Base-by-base conservation (phyloP, 2,329 filamentous ascomycete species). In the Fusarium citri region DNA sequence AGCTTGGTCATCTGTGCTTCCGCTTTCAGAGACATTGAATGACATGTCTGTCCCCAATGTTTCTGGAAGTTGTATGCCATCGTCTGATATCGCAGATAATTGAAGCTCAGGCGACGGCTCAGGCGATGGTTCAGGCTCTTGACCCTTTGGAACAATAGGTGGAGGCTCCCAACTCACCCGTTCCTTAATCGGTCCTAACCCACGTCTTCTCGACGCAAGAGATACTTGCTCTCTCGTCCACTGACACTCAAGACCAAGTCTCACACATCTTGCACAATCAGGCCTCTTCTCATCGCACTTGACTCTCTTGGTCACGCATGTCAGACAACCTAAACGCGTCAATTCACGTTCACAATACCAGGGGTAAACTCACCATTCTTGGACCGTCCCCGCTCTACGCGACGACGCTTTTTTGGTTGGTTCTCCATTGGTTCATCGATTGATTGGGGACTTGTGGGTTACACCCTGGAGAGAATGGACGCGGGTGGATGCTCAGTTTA, bases 341-440 rank as follows among this genome's bases (percentile, higher is more conserved):
- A 61, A 8, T n/a, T 5, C 20, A 23, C 22, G 26, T 10, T 16
- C 16, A 8, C 15, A 16, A 5, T 50, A 30, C 26, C 8, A 15
- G 8, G 18, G 2, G 23, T 6, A 12, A 11, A 23, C 59, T 55
- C 4, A 64, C 60, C 60, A 53, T 64, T 64, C 53, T 63, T 64
- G 15, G 60, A 64, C 4, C 60, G 43, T 8, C 58, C 60, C n/a
- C 60, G n/a, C n/a, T 63, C 60, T 30, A 63, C 48, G 42, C 60
- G 60, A n/a, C 59, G 59, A 16, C 59, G 40, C 18, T 62, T 62
- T 5, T 22, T 42, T 4, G 31, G 18, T 7, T 41, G 55, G 11
- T 4, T 4, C 9, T 63, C 57, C 59, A 62, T 62, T 30, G 31
- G 14, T 22, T 15, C 11, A n/a, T 22, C 18, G 18, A 14, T 30